phyloP scores from a whole-genome alignment of 768 basidiomycete genomes.

The Pholiota microspora region DNA sequence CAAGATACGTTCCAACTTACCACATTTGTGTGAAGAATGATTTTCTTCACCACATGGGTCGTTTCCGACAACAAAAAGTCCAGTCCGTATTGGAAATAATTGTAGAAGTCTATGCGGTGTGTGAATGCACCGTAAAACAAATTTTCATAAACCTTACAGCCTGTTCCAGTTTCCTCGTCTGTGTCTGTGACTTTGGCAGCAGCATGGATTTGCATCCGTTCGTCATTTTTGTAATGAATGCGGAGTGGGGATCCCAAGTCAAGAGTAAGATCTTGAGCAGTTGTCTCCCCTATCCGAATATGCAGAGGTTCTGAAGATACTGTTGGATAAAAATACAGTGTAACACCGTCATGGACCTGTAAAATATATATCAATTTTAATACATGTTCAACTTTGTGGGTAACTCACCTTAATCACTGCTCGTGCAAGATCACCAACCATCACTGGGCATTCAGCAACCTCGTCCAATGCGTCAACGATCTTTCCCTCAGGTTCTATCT shows the following conservation, averaged over 20 bases:
- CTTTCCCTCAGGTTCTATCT: conserved; percentile 57
- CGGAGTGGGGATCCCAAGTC: conserved; percentile 79
- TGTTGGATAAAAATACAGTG: conserved; percentile 63
- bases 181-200: conserved; percentile 31
- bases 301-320: conserved; percentile 44
- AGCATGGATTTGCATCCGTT: conserved; percentile 82
- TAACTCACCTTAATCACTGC: conserved; percentile 64
- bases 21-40: conserved; percentile 84
- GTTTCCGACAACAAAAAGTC: conserved; percentile 80
- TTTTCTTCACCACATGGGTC: conserved; percentile 77
- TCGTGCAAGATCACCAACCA: conserved; percentile 69
- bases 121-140: not conserved
- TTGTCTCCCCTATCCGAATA: conserved; percentile 71
- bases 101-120: conserved; percentile 72
- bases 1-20: conserved; percentile 39
- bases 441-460: conserved; percentile 57
- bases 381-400: not conserved
- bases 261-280: conserved; percentile 75
- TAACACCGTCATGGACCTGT: conserved; percentile 76
- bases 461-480: conserved; percentile 73
- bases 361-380: not conserved
- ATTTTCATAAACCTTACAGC: conserved; percentile 43
- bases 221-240: conserved; percentile 85
- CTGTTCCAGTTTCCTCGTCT: conserved; percentile 47
- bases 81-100: conserved; percentile 89